Percentiles rank a stretch among this genome's conserved stretches.
These are phyloP conservation scores for Blumeria graminis DNA, from an alignment of 2,329 filamentous ascomycete species.

Conservation along the genomic window DNA sequence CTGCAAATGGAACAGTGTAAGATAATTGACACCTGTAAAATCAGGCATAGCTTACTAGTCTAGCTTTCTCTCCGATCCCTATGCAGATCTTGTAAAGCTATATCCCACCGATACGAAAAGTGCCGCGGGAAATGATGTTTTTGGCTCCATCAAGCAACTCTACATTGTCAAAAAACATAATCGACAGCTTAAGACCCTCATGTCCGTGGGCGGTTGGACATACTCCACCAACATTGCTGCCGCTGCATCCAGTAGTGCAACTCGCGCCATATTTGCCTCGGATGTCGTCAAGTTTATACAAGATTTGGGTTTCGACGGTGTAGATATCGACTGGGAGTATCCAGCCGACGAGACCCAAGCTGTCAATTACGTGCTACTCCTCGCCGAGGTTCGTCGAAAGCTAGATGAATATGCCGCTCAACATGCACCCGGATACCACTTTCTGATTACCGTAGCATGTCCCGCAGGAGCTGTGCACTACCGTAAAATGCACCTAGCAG, in stretches of 20 bases:
- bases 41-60: slow-evolving; percentile 22
- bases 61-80: slow-evolving; percentile 40
- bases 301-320: slow-evolving; percentile 8
- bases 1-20: slow-evolving; percentile 45
- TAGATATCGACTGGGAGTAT: slow-evolving; percentile 11
- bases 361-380: slow-evolving; percentile 9
- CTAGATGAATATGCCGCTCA: slow-evolving; percentile 24
- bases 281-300: slow-evolving; percentile 6
- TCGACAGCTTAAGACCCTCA: slow-evolving; percentile 50
- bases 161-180: slow-evolving; percentile 55
- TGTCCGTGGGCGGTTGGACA: slow-evolving; percentile 71
- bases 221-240: slow-evolving; percentile 54
- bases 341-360: slow-evolving; percentile 4
- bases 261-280: slow-evolving; percentile 5
- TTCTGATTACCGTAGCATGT: slow-evolving; percentile 28
- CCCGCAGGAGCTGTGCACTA: slow-evolving; percentile 26
- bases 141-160: slow-evolving; percentile 61
- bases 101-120: slow-evolving; percentile 48
- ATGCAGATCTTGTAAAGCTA: slow-evolving; percentile 53
- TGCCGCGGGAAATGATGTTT: slow-evolving; percentile 45
- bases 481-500: slow-evolving; percentile 21
- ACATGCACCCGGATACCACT: slow-evolving; percentile 24
- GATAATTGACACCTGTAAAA: slow-evolving; percentile 8
- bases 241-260: slow-evolving; percentile 35
- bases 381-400: slow-evolving; percentile 14